Evolutionary conservation across 345 rosid species (phyloP), one percentile per base, ranked within the genome.

Genomic region (Trapa bicornis): DNA sequence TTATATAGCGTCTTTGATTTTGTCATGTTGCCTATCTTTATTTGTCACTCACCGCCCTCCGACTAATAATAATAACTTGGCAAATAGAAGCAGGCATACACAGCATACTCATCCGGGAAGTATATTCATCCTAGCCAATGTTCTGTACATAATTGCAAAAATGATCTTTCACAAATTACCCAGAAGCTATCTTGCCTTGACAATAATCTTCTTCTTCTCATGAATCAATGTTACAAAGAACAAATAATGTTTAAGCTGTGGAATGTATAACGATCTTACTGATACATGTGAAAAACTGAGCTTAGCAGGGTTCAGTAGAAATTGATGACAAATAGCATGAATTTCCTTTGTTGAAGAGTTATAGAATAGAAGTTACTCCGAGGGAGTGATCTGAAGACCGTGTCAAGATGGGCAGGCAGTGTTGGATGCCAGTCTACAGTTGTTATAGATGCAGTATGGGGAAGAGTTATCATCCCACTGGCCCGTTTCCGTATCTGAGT

Each of bases 351-450:
- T 22, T 22, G 29, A 22, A 22, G 29, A 33, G 33, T 77, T 71
- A 85, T 15, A 60, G 68, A 2, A 80, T 72, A 13, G 92, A 81
- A 43, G 89, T 81, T 48, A 87, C 89, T 33, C 86, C 77, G 58
- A 87, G 87, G 0, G 92, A 87, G 77, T 83, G 69, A 79, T 87
- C 92, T 14, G 84, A 85, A 13, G 92, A 87, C 6, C 89, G 89
- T 1, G 92, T 87, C 80, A 85, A 72, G 50, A 85, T 66, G 33
- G 92, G 92, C 75, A 83, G 73, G 33, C 29, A 22, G 29, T 22
- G 84, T 81, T 22, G 92, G 92, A 68, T 87, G 92, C 89, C 92
- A 87, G 66, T 87, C 92, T 64, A 87, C 89, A 1, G 92, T 83
- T 43, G 85, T 80, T 71, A 87, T 76, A 42, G 85, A 77, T 36